Base-by-base conservation (phyloP, 768 basidiomycete species). In the Leucocoprinus sp. region DNA sequence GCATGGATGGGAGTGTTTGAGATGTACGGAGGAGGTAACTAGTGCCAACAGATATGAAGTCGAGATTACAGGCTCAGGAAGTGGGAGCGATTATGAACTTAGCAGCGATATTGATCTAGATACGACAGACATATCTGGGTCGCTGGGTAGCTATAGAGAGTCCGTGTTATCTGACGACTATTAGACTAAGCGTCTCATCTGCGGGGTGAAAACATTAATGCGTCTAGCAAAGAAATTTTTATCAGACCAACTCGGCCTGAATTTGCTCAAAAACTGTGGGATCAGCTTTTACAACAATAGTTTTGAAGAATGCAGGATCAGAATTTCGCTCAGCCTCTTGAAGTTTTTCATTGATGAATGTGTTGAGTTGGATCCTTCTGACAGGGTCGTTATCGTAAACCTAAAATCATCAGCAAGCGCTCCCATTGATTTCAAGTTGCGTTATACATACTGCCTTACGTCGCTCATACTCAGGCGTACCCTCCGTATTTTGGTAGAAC, bases 1-100 rank as follows among this genome's bases (percentile, higher is more conserved):
- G 26, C 57, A 65, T 40, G 71, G 72, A 17, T 95, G 93, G 93
- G 78, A 80, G 51, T 97, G 93, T 64, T 60, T 95, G 45, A 71
- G 93, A 42, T 97, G 93, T 57, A 74, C 72, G 5, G 75, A 79
- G 49, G 65, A 61, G 9, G 84, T 92, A 18, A 71, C 67, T 50
- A 70, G 71, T 48, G 84, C 81, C 8, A 79, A 82, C 51, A 69
- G 91, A 56, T 72, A 76, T 50, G 61, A 60, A 18, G 64, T 70
- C 14, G 76, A 73, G 47, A 55, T 66, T 18, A 52, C 61, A 8
- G 68, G 67, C 43, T 68, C 63, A 17, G 49, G 41, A 36, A 66
- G 64, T 29, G 62, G 67, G 48, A 78, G 80, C 51, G 76, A 77
- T 42, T 80, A 76, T 51, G 80, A 79, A 37, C 79, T 80, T 52